phyloP scores from a whole-genome alignment of 768 basidiomycete species.

The Suillus placidus region DNA sequence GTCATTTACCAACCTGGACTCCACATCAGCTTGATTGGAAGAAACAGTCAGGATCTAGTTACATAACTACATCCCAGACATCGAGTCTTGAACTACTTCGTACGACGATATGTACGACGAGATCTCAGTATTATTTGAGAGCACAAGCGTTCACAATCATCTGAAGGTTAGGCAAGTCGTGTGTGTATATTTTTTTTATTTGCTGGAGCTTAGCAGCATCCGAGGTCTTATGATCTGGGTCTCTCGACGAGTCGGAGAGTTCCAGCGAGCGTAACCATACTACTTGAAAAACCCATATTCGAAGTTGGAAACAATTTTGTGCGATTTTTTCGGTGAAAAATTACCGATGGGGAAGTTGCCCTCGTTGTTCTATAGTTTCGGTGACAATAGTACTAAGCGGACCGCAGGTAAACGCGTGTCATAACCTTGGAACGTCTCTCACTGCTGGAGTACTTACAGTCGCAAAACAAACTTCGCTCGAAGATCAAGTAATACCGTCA shows the following conservation, averaged over 20 bases:
- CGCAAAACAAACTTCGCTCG: not conserved
- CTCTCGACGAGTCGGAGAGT: not conserved
- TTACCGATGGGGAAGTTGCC: not conserved
- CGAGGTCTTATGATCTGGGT: not conserved
- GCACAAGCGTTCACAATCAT: too few species aligned
- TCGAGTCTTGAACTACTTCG: conserved; percentile 12
- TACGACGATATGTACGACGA: conserved; percentile 3
- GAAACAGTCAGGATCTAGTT: conserved; percentile 19
- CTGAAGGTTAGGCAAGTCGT: not conserved
- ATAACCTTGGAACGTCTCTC: not conserved
- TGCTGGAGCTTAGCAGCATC: not conserved
- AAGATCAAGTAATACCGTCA: not conserved
- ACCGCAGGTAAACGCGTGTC: conserved; percentile 35
- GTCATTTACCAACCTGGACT: not conserved
- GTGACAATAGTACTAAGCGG: conserved; percentile 22
- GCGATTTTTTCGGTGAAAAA: not conserved
- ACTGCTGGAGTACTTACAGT: not conserved
- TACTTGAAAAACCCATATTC: not conserved
- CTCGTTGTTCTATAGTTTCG: conserved; percentile 12
- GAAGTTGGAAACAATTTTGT: not conserved
- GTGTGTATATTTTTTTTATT: not conserved
- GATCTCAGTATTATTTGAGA: not conserved
- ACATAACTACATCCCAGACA: conserved; percentile 20
- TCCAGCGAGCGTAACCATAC: not conserved
- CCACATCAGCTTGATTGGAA: not conserved